These are phyloP conservation scores for Bipolaris bicolor DNA, from an alignment of 2,329 filamentous ascomycete genomes.

Conservation along the genomic window DNA sequence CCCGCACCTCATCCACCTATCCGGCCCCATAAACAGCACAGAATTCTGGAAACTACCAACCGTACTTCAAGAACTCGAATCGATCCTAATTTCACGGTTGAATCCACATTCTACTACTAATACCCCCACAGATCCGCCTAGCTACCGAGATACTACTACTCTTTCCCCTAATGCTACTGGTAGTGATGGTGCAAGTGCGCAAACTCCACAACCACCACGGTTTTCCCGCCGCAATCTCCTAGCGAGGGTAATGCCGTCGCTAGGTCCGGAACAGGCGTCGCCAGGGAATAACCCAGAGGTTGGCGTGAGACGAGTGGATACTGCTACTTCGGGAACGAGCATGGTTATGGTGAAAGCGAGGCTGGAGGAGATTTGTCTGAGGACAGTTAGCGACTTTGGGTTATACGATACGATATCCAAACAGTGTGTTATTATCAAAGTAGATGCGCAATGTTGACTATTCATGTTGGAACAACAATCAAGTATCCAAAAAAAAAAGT, in stretches of 20 bases:
- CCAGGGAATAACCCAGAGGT: constrained; percentile 30
- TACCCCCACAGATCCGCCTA: constrained; percentile 10
- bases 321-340: constrained; percentile 11
- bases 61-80: constrained; percentile 51
- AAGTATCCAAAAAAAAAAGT: not conserved
- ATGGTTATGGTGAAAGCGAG: constrained; percentile 37
- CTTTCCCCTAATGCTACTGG: not conserved
- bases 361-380: constrained; percentile 42
- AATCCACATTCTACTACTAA: constrained; percentile 24
- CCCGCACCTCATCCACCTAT: constrained; percentile 49
- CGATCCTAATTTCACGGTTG: constrained; percentile 41
- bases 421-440: constrained; percentile 40
- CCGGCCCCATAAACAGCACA: constrained; percentile 49
- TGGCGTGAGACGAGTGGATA: constrained; percentile 14
- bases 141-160: too few species aligned
- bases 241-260: constrained; percentile 30
- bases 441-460: constrained; percentile 40
- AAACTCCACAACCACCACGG: constrained; percentile 4
- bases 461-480: not conserved
- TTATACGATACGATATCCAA: constrained; percentile 46
- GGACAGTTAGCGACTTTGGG: constrained; percentile 45
- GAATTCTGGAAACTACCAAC: constrained; percentile 53
- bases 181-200: not conserved
- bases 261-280: constrained; percentile 28
- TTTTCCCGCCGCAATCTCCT: constrained; percentile 27